These are phyloP conservation scores for Aspergillus tanneri DNA, from an alignment of 2,329 filamentous ascomycete genomes.

Conservation along the genomic window DNA sequence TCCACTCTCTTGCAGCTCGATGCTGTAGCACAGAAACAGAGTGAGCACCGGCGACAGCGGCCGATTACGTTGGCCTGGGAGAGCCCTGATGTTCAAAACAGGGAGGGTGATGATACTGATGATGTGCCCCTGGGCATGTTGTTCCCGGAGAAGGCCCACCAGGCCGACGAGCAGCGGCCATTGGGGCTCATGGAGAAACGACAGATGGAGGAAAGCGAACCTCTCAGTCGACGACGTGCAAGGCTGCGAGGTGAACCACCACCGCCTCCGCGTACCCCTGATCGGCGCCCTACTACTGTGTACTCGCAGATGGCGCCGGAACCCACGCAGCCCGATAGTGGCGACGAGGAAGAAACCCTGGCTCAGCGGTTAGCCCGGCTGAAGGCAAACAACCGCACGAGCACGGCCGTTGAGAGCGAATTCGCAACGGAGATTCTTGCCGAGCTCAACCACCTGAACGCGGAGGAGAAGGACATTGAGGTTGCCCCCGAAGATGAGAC, in stretches of 20 bases:
- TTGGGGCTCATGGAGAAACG: slow-evolving; percentile 62
- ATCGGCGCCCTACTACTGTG: slow-evolving; percentile 37
- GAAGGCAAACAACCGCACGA: slow-evolving; percentile 34
- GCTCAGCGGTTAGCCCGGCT: slow-evolving; percentile 46
- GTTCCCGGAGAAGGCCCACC: slow-evolving; percentile 52
- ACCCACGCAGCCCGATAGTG: slow-evolving; percentile 31
- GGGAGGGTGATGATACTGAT: slow-evolving; percentile 64
- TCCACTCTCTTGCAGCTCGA: slow-evolving; percentile 89
- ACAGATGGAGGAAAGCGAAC: slow-evolving; percentile 89
- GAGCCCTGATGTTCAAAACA: slow-evolving; percentile 43
- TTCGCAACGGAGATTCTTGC: slow-evolving; percentile 46
- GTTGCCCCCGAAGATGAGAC: slow-evolving; percentile 44
- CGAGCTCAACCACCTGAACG: slow-evolving; percentile 37
- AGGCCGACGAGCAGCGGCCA: slow-evolving; percentile 38
- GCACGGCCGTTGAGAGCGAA: slow-evolving; percentile 37
- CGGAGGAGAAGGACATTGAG: slow-evolving; percentile 23
- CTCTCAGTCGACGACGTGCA: slow-evolving; percentile 72
- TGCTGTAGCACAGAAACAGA: slow-evolving; percentile 81
- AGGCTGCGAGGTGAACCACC: slow-evolving; percentile 65
- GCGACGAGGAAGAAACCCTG: slow-evolving; percentile 46
- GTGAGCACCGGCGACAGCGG: slow-evolving; percentile 66
- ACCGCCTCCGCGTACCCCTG: slow-evolving; percentile 28
- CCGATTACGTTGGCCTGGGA: slow-evolving; percentile 92
- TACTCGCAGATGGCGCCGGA: slow-evolving; percentile 31
- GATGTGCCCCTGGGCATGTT: slow-evolving; percentile 87